Base-by-base conservation (phyloP, 192 early-diverging fungal genomes). In the Lunasporangiospora selenospora region DNA sequence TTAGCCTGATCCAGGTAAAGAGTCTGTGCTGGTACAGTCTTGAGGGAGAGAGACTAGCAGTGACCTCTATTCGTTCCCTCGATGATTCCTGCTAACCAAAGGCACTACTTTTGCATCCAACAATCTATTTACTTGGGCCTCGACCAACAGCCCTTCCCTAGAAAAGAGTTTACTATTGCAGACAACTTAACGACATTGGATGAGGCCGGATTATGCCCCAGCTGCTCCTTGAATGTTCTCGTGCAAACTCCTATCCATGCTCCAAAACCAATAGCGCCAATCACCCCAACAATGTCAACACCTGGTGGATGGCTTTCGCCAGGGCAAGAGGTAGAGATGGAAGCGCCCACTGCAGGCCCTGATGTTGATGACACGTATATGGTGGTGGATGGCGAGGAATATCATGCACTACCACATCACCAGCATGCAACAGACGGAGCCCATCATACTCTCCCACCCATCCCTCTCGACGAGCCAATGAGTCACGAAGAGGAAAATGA, bases 141-240 rank as follows among this genome's bases (percentile, higher is more conserved):
- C n/a, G n/a, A n/a, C n/a, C n/a, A 9, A 13, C 21, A 73, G 69
- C 60, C 69, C 2, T 73, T 63, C 27, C 69, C 69, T 58, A 53
- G 60, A 34, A 30, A 49, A 52, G 69, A 73, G 26, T 73, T 63
- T 37, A 73, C 60, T 1, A 27, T 44, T 2, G 36, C 27, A 1
- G 69, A 73, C 15, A 58, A 55, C 12, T 18, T 16, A 31, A 54
- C 63, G 32, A 58, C 69, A 19, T 18, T 73, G 33, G 27, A 27
- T 6, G 61, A 58, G 18, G 60, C 46, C 0, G 60, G 60, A 19
- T 32, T 73, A 2, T 63, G 59, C 23, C 69, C 69, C 4, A 73
- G 69, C 36, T 73, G 69, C 18, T 73, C 69, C 23, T 38, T 73
- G 40, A 73, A 73, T 45, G 69, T 73, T 13, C 58, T 58, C 40